Conservation (phyloP, 1,139 yeast genomes). For the Taphrina sp. region DNA sequence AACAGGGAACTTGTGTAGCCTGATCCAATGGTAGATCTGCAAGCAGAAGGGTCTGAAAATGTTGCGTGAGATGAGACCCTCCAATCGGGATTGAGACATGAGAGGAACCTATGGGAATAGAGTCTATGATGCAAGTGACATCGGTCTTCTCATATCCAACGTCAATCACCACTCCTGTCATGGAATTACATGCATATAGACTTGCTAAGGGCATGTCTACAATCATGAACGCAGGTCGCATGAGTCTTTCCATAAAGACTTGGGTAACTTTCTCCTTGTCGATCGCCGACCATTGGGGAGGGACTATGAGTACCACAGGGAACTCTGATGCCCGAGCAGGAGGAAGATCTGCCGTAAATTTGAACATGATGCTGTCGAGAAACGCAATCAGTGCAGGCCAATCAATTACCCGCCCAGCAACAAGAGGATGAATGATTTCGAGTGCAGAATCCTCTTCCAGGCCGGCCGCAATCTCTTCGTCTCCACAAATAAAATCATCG, state of each 20-base stretch:
- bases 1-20: conserved; percentile 49
- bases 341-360: conserved; percentile 4
- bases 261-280: conserved; percentile 34
- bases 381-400: conserved; percentile 38
- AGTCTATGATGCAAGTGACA: conserved; percentile 16
- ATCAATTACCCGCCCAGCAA: conserved; percentile 28
- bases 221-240: conserved; percentile 69
- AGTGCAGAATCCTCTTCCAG: not conserved
- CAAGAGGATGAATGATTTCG: conserved; percentile 30
- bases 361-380: conserved; percentile 38
- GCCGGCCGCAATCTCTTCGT: too few species aligned
- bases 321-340: conserved; percentile 20
- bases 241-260: conserved; percentile 65
- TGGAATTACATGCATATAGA: conserved; percentile 66
- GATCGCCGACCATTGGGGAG: conserved; percentile 33
- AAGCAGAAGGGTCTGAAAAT: conserved; percentile 53
- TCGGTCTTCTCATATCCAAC: conserved; percentile 67
- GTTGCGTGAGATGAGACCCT: conserved; percentile 60
- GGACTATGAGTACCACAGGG: conserved; percentile 34
- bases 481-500: conserved; percentile 18
- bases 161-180: conserved; percentile 69
- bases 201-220: conserved; percentile 70
- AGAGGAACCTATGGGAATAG: not conserved
- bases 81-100: conserved; percentile 48
- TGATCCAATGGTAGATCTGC: conserved; percentile 30